Percentiles rank a stretch among this genome's conserved stretches.
Evolutionary conservation across 306 rosid species (phyloP).

Genomic region (Delonix regia): DNA sequence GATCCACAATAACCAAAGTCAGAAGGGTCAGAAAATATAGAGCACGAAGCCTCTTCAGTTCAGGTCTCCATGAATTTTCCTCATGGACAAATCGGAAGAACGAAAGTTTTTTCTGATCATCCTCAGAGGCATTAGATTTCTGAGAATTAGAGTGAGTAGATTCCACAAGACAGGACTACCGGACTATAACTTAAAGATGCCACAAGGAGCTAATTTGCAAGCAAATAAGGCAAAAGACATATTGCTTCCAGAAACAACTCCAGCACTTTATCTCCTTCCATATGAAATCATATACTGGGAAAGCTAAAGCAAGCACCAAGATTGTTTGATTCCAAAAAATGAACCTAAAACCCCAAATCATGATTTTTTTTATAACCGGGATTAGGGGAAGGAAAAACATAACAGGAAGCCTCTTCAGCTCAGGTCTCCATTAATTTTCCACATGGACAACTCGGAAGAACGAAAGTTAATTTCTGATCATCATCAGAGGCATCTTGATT

Average conservation of each 20-base stretch:
- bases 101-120: constrained; percentile 53
- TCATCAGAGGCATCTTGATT: constrained; percentile 47
- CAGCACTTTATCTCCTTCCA: background rate
- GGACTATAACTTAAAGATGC: background rate
- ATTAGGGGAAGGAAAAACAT: background rate
- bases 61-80: constrained; percentile 60
- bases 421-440: constrained; percentile 64
- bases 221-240: background rate
- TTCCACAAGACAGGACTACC: background rate
- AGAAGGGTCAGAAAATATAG: too few species aligned
- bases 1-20: too few species aligned
- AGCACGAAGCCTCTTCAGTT: constrained; percentile 54
- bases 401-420: constrained; percentile 52
- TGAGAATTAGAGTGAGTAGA: background rate
- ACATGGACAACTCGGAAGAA: constrained; percentile 58
- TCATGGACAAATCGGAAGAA: constrained; percentile 50
- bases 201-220: background rate
- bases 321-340: background rate
- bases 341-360: background rate
- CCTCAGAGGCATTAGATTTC: constrained; percentile 43
- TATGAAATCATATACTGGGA: background rate
- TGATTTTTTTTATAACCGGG: background rate
- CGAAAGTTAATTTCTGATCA: constrained; percentile 54
- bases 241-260: background rate
- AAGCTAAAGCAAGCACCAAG: background rate